Conservation (phyloP, 1,139 yeast genomes). For the Starmera stellimalicola region DNA sequence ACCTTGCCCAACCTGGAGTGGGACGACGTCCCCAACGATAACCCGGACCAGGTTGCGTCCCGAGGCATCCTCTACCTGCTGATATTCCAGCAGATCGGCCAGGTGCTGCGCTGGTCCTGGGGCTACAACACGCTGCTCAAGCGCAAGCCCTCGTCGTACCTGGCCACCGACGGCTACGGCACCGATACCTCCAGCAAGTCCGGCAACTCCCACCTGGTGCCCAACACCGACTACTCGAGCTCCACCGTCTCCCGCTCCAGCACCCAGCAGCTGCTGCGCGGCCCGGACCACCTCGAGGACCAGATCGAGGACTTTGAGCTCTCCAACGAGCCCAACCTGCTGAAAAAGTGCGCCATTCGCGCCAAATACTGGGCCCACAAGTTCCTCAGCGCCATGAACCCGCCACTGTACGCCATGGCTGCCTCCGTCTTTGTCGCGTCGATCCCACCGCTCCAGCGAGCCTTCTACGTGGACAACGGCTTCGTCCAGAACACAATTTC, state of each 20-base stretch:
- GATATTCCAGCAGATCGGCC: conserved; percentile 73
- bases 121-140: conserved; percentile 62
- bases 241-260: neutral
- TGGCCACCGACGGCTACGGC: neutral
- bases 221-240: neutral
- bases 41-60: conserved; percentile 58
- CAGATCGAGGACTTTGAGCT: neutral
- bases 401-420: conserved; percentile 91
- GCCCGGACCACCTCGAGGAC: neutral
- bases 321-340: neutral
- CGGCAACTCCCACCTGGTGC: neutral
- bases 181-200: neutral
- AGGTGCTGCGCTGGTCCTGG: conserved; percentile 75
- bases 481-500: conserved; percentile 75
- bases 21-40: conserved; percentile 60
- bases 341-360: neutral
- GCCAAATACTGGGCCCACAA: conserved; percentile 1
- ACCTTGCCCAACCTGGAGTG: conserved; percentile 65
- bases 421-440: conserved; percentile 78
- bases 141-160: conserved; percentile 6
- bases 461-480: conserved; percentile 54
- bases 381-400: conserved; percentile 58
- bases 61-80: conserved; percentile 64
- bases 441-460: conserved; percentile 55
- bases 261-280: neutral